Evolutionary conservation across 805 yeast genomes (phyloP).

Genomic region (Metschnikowia chrysomelidarum): DNA sequence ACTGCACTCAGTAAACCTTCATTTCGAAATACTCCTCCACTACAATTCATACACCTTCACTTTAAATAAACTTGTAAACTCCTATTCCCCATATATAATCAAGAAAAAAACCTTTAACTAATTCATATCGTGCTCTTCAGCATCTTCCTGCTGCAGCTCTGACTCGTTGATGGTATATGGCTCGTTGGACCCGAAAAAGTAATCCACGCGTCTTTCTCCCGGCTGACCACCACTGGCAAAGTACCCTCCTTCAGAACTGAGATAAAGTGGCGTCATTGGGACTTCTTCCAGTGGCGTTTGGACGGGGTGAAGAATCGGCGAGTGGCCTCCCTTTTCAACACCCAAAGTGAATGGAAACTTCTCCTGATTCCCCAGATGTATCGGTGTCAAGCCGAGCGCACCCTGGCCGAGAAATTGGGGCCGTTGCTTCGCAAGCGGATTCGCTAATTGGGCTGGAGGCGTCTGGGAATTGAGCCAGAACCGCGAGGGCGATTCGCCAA

Average conservation of each 20-base stretch:
- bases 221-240: constrained; percentile 10
- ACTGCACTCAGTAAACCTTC: too few relatives aligned
- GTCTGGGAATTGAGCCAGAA: constrained; percentile 54
- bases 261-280: constrained; percentile 43
- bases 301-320: constrained; percentile 41
- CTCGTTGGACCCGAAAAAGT: constrained; percentile 6
- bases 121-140: constrained; percentile 3
- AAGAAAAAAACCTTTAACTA: too few relatives aligned
- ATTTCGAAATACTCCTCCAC: too few relatives aligned
- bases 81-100: too few relatives aligned
- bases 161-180: not conserved
- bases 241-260: constrained; percentile 16
- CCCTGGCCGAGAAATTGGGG: constrained; percentile 10
- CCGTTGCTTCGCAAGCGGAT: constrained; percentile 22
- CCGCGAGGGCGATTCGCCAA: constrained; percentile 55
- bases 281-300: constrained; percentile 42
- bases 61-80: too few relatives aligned
- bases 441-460: constrained; percentile 42
- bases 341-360: constrained; percentile 3
- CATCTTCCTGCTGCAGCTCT: not conserved
- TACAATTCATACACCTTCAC: too few relatives aligned
- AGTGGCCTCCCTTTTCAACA: constrained; percentile 18
- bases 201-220: constrained; percentile 5
- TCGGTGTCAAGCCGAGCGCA: constrained; percentile 3
- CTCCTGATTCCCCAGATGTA: constrained; percentile 2